phyloP scores from a whole-genome alignment of 2,329 filamentous ascomycete species.

The Clonostachys rhizophaga region DNA sequence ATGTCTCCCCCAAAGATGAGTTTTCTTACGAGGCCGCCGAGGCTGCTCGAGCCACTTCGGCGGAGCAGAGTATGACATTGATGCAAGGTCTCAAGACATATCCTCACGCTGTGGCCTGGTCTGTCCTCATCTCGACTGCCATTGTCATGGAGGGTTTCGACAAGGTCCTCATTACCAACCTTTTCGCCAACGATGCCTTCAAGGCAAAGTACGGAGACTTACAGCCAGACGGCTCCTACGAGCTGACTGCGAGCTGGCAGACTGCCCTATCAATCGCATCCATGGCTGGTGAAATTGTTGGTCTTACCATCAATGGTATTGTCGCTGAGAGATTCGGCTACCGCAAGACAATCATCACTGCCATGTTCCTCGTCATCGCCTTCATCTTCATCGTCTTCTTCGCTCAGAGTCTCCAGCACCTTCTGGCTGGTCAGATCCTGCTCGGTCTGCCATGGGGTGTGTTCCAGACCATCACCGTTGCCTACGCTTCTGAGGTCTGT shows the following conservation, averaged over 20 bases:
- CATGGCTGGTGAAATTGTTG: conserved; percentile 31
- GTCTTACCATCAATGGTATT: conserved; percentile 30
- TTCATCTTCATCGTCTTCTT: conserved; percentile 32
- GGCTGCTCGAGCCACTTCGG: conserved; percentile 3
- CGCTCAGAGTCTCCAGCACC: conserved; percentile 15
- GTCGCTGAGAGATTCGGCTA: conserved; percentile 26
- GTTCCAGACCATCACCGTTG: conserved; percentile 22
- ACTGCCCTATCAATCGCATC: conserved; percentile 27
- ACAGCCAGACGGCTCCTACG: background rate
- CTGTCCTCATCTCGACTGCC: conserved; percentile 12
- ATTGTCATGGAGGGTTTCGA: conserved; percentile 5
- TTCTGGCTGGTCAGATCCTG: conserved; percentile 23
- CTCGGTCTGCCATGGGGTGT: conserved; percentile 23
- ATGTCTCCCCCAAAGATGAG: no score
- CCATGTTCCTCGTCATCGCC: conserved; percentile 18
- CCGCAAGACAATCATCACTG: conserved; percentile 25
- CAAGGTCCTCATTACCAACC: conserved; percentile 16
- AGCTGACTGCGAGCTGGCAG: conserved; percentile 23
- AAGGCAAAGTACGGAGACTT: conserved; percentile 13
- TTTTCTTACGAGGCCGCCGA: background rate
- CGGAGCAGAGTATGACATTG: conserved; percentile 12
- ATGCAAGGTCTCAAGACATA: conserved; percentile 11
- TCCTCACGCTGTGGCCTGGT: conserved; percentile 22
- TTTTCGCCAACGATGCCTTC: conserved; percentile 25
- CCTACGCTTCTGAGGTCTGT: conserved; percentile 27